Conservation (phyloP, 2,329 filamentous ascomycete species). For the Dactylonectria macrodidyma region DNA sequence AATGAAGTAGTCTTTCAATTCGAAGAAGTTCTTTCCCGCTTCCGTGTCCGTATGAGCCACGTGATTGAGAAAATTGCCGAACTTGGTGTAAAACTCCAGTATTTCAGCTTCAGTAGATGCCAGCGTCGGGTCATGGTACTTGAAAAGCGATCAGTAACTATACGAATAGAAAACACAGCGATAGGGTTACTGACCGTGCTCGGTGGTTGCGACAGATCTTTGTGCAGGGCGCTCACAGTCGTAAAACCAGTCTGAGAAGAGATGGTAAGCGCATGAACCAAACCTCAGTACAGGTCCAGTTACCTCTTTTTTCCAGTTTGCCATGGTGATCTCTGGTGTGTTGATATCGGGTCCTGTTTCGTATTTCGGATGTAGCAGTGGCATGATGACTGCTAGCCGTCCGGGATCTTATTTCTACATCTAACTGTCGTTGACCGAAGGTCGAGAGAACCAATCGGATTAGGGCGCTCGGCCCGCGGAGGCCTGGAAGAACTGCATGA, state of each 20-base stretch:
- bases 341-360: not conserved
- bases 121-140: conserved; percentile 6
- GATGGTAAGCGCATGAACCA: not conserved
- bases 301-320: conserved; percentile 17
- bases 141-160: not conserved
- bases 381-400: not conserved
- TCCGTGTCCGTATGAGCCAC: not conserved
- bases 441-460: not conserved
- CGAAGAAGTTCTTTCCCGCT: conserved; percentile 10
- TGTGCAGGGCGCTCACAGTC: conserved; percentile 8
- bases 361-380: not conserved
- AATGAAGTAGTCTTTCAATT: conserved; percentile 8
- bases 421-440: not conserved
- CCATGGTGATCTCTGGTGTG: not conserved
- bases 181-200: not conserved
- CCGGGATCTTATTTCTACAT: not conserved
- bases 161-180: not conserved
- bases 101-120: conserved; percentile 1
- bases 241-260: conserved; percentile 4
- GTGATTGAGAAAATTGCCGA: conserved; percentile 19
- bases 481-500: not conserved
- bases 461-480: not conserved
- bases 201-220: not conserved
- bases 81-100: conserved; percentile 13
- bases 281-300: not conserved